Percentiles rank a stretch among this genome's conserved stretches.
phyloP scores from a whole-genome alignment of 1,284 basidiomycete species.

The Leccinum subfulvum region DNA sequence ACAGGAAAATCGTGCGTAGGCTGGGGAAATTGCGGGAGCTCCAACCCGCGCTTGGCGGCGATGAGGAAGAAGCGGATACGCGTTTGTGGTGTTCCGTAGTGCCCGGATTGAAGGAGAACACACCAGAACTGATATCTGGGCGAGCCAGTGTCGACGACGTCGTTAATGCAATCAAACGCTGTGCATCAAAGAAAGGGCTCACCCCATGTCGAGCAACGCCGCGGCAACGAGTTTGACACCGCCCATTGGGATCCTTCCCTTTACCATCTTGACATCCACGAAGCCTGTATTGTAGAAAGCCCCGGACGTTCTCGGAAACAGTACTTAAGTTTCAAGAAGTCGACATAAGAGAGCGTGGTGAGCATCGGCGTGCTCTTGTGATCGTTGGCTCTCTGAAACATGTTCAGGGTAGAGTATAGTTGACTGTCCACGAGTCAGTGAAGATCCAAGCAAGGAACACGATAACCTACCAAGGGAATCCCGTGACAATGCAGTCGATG shows the following conservation, averaged over 20 bases:
- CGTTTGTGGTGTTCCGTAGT: slow-evolving; percentile 71
- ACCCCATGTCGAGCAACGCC: too few relatives aligned
- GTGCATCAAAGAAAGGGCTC: too few relatives aligned
- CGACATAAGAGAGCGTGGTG: slow-evolving; percentile 61
- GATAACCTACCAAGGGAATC: slow-evolving; percentile 65
- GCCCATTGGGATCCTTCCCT: too few relatives aligned
- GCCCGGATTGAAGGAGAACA: slow-evolving; percentile 62
- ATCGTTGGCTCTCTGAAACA: slow-evolving; percentile 52
- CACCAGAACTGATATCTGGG: slow-evolving; percentile 67
- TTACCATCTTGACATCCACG: slow-evolving; percentile 47
- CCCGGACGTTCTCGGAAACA: slow-evolving; percentile 74
- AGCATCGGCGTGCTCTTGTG: slow-evolving; percentile 55
- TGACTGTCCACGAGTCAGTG: slow-evolving; percentile 38
- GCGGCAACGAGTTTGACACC: too few relatives aligned
- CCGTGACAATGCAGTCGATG: slow-evolving; percentile 61
- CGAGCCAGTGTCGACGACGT: not conserved
- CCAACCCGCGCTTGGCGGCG: slow-evolving; percentile 51
- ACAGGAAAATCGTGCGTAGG: slow-evolving; percentile 65
- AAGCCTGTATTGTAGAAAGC: slow-evolving; percentile 59
- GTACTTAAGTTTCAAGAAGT: slow-evolving; percentile 55
- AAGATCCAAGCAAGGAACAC: not conserved
- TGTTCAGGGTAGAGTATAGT: slow-evolving; percentile 55
- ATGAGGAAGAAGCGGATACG: slow-evolving; percentile 70
- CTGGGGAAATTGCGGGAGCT: slow-evolving; percentile 63
- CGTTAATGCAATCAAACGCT: not conserved